Conservation (phyloP, 2,329 filamentous ascomycete species). For the Aureobasidium subglaciale region DNA sequence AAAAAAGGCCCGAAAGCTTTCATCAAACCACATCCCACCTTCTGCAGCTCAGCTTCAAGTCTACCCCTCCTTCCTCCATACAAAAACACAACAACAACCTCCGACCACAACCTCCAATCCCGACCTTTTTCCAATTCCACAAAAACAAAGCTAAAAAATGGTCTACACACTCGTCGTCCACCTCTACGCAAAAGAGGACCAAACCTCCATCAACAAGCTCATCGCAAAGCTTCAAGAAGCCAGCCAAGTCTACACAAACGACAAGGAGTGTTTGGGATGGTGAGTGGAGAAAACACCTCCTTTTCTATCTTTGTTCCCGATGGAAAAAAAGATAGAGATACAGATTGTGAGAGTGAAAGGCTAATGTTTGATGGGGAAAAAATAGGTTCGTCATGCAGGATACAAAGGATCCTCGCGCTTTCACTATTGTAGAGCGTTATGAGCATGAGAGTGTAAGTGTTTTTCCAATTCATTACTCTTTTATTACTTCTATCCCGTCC, state of each 20-base stretch:
- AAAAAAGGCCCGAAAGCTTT: conserved; percentile 1
- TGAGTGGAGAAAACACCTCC: too few species aligned
- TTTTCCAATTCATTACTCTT: conserved; percentile 20
- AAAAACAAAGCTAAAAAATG: conserved; percentile 37
- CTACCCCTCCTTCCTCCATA: neutral
- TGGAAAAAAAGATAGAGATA: neutral
- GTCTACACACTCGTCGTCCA: conserved; percentile 65
- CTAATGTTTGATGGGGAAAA: neutral
- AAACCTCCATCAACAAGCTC: conserved; percentile 57
- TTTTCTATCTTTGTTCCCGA: too few species aligned
- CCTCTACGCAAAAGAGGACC: conserved; percentile 61
- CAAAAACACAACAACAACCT: too few species aligned
- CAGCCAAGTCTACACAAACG: conserved; percentile 63
- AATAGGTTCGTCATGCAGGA: conserved; percentile 72
- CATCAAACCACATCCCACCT: neutral
- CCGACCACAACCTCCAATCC: neutral
- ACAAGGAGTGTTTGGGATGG: conserved; percentile 54
- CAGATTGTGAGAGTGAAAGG: neutral
- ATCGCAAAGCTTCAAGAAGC: conserved; percentile 68
- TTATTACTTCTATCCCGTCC: too few species aligned
- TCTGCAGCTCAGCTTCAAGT: neutral
- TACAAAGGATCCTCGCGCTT: conserved; percentile 58
- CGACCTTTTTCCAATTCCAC: neutral
- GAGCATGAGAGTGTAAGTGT: conserved; percentile 53
- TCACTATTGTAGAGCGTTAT: conserved; percentile 71